These are phyloP conservation scores for Auricularia sp. DNA, from an alignment of 768 basidiomycete species.

Conservation along the genomic window DNA sequence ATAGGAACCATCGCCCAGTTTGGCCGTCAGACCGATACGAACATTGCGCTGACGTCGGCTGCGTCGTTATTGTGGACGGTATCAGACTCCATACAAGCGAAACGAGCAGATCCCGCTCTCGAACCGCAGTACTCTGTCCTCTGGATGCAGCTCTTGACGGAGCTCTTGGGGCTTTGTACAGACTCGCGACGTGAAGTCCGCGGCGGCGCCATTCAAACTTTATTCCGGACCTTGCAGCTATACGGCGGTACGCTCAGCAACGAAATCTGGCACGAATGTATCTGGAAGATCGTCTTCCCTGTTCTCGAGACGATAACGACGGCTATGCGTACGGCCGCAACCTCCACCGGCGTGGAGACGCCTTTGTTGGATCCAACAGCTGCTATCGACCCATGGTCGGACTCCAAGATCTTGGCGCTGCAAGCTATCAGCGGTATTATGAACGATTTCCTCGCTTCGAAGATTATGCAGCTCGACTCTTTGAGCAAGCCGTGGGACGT, in stretches of 20 bases:
- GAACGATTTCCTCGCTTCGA: constrained; percentile 63
- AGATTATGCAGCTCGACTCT: constrained; percentile 61
- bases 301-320: constrained; percentile 60
- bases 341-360: constrained; percentile 6
- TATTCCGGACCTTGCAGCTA: constrained; percentile 88
- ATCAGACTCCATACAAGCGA: constrained; percentile 87
- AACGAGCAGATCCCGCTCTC: constrained; percentile 54
- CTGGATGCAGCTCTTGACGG: constrained; percentile 89
- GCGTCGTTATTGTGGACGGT: constrained; percentile 93
- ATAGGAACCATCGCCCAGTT: constrained; percentile 88
- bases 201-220: constrained; percentile 87
- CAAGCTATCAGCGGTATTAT: constrained; percentile 79
- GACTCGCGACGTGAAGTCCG: constrained; percentile 83
- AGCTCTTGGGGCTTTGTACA: constrained; percentile 72
- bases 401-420: constrained; percentile 78
- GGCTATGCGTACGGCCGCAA: constrained; percentile 36
- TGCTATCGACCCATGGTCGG: constrained; percentile 59
- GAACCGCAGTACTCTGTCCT: constrained; percentile 67
- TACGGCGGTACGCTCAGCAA: constrained; percentile 80
- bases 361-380: constrained; percentile 8
- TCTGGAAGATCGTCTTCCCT: constrained; percentile 89
- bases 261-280: constrained; percentile 80
- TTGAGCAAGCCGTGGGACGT: constrained; percentile 69
- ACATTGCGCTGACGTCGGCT: constrained; percentile 89
- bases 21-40: constrained; percentile 87